Conservation (phyloP, 805 yeast species). For the Kodamaea sagamina region DNA sequence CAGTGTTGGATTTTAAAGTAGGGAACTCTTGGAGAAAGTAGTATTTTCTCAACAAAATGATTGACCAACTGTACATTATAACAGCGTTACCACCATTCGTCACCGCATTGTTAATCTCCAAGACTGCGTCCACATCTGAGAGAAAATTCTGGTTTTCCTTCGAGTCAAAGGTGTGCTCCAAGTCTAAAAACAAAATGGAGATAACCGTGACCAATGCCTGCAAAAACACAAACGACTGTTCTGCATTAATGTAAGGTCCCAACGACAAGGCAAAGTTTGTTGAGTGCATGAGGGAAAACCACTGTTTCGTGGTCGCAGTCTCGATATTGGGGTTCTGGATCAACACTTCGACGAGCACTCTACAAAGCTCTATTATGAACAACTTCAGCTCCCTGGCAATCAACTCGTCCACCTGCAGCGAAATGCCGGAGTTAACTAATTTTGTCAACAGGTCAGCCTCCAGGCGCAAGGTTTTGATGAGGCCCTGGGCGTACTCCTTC, state of each 20-base stretch:
- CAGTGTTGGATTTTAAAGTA: conserved; percentile 14
- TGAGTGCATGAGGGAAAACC: conserved; percentile 57
- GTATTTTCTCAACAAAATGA: conserved; percentile 54
- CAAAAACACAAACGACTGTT: conserved; percentile 34
- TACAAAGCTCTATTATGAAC: conserved; percentile 37
- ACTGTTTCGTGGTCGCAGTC: conserved; percentile 39
- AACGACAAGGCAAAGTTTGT: conserved; percentile 27
- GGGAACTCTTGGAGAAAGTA: conserved; percentile 45
- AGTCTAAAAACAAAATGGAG: conserved; percentile 56
- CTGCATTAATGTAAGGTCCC: conserved; percentile 28
- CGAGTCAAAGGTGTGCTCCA: conserved; percentile 49
- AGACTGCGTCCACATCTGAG: conserved; percentile 37
- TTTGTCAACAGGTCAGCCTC: conserved; percentile 14
- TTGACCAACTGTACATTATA: conserved; percentile 67
- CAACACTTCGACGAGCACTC: conserved; percentile 41
- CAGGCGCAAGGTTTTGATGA: conserved; percentile 22
- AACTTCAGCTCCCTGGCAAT: conserved; percentile 32
- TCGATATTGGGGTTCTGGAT: conserved; percentile 38
- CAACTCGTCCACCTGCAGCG: conserved; percentile 23
- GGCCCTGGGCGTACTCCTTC: conserved; percentile 24
- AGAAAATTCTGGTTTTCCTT: conserved; percentile 16
- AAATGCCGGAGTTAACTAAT: conserved; percentile 15
- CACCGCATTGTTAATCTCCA: conserved; percentile 43
- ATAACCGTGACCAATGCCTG: conserved; percentile 51
- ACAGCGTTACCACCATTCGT: conserved; percentile 39